Evolutionary conservation across 2,329 filamentous ascomycete genomes (phyloP).

Genomic region (Aciculosporium take): DNA sequence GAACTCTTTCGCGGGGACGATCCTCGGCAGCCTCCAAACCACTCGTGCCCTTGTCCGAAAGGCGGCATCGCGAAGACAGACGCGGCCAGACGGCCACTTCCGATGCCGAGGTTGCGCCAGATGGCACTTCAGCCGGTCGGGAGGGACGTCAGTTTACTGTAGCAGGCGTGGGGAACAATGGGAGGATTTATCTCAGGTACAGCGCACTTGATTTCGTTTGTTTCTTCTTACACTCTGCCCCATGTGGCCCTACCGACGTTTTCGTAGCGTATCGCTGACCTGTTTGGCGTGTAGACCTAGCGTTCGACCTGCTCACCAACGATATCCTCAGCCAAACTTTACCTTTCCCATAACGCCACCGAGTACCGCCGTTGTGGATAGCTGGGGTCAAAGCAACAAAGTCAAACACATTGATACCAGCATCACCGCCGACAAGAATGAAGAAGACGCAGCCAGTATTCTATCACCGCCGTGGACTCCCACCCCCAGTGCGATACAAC

Average conservation of each 20-base stretch:
- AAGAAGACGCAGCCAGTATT: background rate
- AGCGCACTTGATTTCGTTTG: conserved; percentile 14
- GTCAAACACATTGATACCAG: conserved; percentile 11
- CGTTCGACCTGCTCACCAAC: conserved; percentile 45
- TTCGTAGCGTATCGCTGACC: conserved; percentile 9
- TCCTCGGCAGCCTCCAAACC: conserved; percentile 18
- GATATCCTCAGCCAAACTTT: conserved; percentile 46
- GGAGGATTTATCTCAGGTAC: conserved; percentile 69
- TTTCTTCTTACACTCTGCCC: background rate
- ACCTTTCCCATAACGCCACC: conserved; percentile 47
- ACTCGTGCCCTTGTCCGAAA: conserved; percentile 32
- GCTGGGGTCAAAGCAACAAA: conserved; percentile 30
- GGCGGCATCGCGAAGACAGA: conserved; percentile 28
- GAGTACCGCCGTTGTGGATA: conserved; percentile 32
- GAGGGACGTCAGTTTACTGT: conserved; percentile 65
- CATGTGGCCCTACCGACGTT: background rate
- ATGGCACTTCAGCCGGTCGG: conserved; percentile 45
- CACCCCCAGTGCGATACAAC: conserved; percentile 24
- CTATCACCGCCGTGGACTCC: conserved; percentile 23
- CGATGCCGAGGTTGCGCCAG: conserved; percentile 42
- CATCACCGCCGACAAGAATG: conserved; percentile 5
- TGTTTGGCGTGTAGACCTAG: conserved; percentile 36
- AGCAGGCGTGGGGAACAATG: conserved; percentile 70
- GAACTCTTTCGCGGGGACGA: conserved; percentile 9
- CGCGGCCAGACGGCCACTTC: conserved; percentile 35